A percentile compares a stretch with the other conserved stretches of the same genome.
Evolutionary conservation across 2,329 filamentous ascomycete species (phyloP).

Genomic region (Diaporthe destruens): DNA sequence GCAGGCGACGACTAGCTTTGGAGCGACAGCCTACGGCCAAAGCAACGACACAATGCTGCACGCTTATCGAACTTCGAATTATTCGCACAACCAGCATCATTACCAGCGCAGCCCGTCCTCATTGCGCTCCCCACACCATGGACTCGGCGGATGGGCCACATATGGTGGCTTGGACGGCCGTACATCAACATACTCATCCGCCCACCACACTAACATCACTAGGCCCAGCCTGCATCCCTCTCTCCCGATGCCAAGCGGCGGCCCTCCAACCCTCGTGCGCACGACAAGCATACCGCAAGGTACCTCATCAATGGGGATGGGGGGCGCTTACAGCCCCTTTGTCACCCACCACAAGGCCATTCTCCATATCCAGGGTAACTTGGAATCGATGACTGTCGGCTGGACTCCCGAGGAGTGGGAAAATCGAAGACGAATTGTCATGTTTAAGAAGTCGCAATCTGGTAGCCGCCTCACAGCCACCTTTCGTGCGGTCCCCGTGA

Average conservation of each 20-base stretch:
- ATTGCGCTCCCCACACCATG: slow-evolving; percentile 47
- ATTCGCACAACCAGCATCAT: slow-evolving; percentile 49
- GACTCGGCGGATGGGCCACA: slow-evolving; percentile 48
- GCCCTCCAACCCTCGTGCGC: slow-evolving; percentile 64
- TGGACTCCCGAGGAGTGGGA: slow-evolving; percentile 88
- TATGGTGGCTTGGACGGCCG: slow-evolving; percentile 55
- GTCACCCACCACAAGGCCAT: slow-evolving; percentile 78
- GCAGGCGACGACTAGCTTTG: slow-evolving; percentile 43
- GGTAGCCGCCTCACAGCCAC: slow-evolving; percentile 85
- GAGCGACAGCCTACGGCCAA: slow-evolving; percentile 53
- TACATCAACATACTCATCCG: slow-evolving; percentile 58
- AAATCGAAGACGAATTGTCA: slow-evolving; percentile 84
- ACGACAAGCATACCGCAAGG: slow-evolving; percentile 66
- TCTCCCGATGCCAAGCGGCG: slow-evolving; percentile 56
- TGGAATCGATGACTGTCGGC: slow-evolving; percentile 83
- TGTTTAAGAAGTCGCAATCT: slow-evolving; percentile 85
- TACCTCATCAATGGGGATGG: slow-evolving; percentile 52
- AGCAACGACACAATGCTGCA: slow-evolving; percentile 66
- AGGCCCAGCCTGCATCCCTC: slow-evolving; percentile 63
- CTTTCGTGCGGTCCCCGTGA: slow-evolving; percentile 83
- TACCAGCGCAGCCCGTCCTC: slow-evolving; percentile 42
- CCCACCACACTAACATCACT: slow-evolving; percentile 58
- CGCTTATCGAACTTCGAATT: slow-evolving; percentile 66
- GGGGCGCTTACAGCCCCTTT: slow-evolving; percentile 78
- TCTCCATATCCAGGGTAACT: slow-evolving; percentile 86